phyloP scores from a whole-genome alignment of 108 stramenopile genomes.

The Nitzschia sp. region DNA sequence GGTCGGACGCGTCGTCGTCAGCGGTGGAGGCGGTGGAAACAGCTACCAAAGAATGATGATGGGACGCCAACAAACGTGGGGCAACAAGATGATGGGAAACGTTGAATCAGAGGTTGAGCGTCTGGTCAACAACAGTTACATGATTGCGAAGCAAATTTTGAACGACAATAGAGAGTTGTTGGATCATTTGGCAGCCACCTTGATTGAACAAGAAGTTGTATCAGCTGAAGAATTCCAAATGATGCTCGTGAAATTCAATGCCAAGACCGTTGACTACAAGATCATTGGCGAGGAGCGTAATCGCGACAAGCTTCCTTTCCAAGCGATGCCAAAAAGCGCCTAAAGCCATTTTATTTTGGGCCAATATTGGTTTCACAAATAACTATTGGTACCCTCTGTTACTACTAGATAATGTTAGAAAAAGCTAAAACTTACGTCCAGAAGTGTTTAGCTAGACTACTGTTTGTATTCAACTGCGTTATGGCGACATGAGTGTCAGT shows the following conservation, averaged over 20 bases:
- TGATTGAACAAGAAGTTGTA: constrained; percentile 93
- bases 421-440: too few relatives aligned
- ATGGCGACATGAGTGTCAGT: too few relatives aligned
- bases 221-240: constrained; percentile 93
- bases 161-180: constrained; percentile 76
- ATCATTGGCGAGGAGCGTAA: constrained; percentile 71
- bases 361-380: too few relatives aligned
- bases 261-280: constrained; percentile 73
- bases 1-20: constrained; percentile 88
- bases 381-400: too few relatives aligned
- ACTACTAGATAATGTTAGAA: too few relatives aligned
- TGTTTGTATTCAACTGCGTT: too few relatives aligned
- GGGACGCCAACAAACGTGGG: constrained; percentile 71
- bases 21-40: constrained; percentile 49
- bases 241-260: constrained; percentile 86
- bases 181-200: constrained; percentile 75
- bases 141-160: constrained; percentile 87
- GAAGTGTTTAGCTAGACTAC: too few relatives aligned
- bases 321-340: constrained; percentile 67
- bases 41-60: constrained; percentile 89
- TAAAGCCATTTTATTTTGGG: too few relatives aligned
- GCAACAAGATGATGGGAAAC: constrained; percentile 70
- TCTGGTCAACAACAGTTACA: constrained; percentile 91
- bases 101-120: constrained; percentile 93
- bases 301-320: constrained; percentile 81